Evolutionary conservation across 2,329 filamentous ascomycete genomes (phyloP).

Genomic region (Hypoxylon sp.): DNA sequence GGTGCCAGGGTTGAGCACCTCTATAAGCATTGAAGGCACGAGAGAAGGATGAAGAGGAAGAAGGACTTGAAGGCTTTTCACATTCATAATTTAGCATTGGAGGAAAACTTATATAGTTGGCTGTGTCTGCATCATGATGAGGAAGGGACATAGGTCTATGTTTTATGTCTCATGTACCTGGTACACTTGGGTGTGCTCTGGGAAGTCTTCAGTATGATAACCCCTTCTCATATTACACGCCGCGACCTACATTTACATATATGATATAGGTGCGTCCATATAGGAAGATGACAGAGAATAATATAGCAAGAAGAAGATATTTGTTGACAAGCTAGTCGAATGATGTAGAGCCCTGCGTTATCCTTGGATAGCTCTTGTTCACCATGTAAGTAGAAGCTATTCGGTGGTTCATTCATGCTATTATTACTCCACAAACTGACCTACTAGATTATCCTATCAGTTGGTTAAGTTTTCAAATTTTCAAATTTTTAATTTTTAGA

Average conservation of each 20-base stretch:
- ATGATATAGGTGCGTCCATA: background rate
- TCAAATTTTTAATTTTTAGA: background rate
- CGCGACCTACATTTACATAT: constrained; percentile 3
- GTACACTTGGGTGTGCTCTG: background rate
- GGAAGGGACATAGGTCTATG: background rate
- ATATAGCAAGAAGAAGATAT: background rate
- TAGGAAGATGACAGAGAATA: background rate
- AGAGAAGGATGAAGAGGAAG: background rate
- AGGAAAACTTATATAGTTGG: constrained; percentile 4
- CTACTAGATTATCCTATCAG: background rate
- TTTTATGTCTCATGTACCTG: background rate
- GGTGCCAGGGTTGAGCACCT: constrained; percentile 1
- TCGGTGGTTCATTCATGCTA: background rate
- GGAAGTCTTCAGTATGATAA: background rate
- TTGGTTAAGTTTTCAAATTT: too few relatives aligned
- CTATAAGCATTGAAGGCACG: background rate
- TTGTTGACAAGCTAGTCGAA: background rate
- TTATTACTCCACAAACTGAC: background rate
- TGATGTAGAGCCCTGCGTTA: background rate
- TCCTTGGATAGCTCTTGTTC: background rate
- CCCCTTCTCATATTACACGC: constrained; percentile 1
- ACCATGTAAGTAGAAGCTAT: background rate
- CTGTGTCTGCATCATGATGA: constrained; percentile 5
- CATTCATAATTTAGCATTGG: background rate
- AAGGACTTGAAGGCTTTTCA: constrained; percentile 3